A percentile compares a stretch with the other conserved stretches of the same genome.
Evolutionary conservation across 2,329 filamentous ascomycete genomes (phyloP).

Genomic region (Emmonsiellopsis sp.): DNA sequence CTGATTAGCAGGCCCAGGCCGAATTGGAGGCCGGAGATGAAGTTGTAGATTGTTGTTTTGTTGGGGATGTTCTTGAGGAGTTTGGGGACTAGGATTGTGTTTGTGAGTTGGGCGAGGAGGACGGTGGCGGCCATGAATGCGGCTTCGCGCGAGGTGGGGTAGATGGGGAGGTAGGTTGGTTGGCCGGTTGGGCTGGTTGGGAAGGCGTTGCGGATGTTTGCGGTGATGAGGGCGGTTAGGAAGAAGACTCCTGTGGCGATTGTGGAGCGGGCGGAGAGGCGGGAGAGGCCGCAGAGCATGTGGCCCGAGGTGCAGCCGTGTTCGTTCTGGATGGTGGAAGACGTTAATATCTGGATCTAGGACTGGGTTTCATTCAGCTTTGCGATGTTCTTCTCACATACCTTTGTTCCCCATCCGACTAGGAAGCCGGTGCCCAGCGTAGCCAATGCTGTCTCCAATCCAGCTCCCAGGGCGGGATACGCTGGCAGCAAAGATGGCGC

Average conservation of each 20-base stretch:
- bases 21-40: constrained; percentile 42
- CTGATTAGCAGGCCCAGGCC: constrained; percentile 43
- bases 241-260: constrained; percentile 40
- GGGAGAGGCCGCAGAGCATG: constrained; percentile 46
- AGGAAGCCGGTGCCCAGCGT: constrained; percentile 36
- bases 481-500: constrained; percentile 37
- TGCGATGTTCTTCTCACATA: constrained; percentile 14
- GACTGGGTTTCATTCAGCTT: background rate
- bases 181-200: constrained; percentile 27
- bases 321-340: constrained; percentile 26
- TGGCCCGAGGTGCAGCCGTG: constrained; percentile 48
- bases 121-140: constrained; percentile 26
- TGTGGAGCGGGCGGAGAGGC: constrained; percentile 41
- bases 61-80: constrained; percentile 20
- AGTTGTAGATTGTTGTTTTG: constrained; percentile 31
- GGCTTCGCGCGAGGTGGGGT: constrained; percentile 29
- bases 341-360: background rate
- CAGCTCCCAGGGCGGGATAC: constrained; percentile 30
- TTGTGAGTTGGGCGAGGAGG: constrained; percentile 22
- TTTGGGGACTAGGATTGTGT: constrained; percentile 26
- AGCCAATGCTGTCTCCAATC: constrained; percentile 26
- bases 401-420: constrained; percentile 46
- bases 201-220: constrained; percentile 28
- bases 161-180: constrained; percentile 41
- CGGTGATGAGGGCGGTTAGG: constrained; percentile 34